Base-by-base conservation (phyloP, 192 early-diverging fungal genomes). In the Coemansia sp. region DNA sequence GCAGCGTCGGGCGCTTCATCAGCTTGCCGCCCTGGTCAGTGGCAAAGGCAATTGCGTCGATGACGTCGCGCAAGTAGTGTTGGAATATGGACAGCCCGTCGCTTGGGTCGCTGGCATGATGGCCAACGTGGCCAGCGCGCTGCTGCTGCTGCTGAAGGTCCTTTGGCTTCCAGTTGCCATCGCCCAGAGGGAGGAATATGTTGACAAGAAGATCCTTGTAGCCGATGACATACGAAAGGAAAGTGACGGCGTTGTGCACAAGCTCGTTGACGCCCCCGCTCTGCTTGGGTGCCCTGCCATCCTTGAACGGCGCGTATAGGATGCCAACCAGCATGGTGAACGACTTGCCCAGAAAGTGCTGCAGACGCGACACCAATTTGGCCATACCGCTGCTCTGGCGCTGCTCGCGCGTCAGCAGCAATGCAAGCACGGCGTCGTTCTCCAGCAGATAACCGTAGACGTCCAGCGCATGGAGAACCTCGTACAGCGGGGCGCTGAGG, bases 31-130 rank as follows among this genome's bases (percentile, higher is more conserved):
- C 79, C 58, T 73, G 67, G 39, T 81, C 79, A 23, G 72, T 70
- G 18, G 71, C 76, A 37, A 54, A 68, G 10, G 79, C 68, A 56
- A 81, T 63, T 0, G 79, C 79, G 23, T 81, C 79, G 32, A 81
- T 52, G 12, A 76, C 79, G 42, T 81, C 79, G 19, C 79, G 79
- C 48, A 81, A 48, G 44, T 81, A 81, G 62, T 81, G 79, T 70
- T 81, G 79, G 71, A 81, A 81, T 61, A 81, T 76, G 12, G 79
- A 76, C 56, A 81, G 65, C 0, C 79, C 79, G 49, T 81, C 79
- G 71, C 60, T 81, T 13, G 79, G 79, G 32, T 81, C 79, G 65
- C 79, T 76, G 50, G 79, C 79, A 26, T 73, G 71, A 9, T 76
- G 79, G n/a, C 71, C 62, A 39, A 74, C 50, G 58, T 65, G 58